Conservation (phyloP, 2,329 filamentous ascomycete species). For the Fusarium sp. region DNA sequence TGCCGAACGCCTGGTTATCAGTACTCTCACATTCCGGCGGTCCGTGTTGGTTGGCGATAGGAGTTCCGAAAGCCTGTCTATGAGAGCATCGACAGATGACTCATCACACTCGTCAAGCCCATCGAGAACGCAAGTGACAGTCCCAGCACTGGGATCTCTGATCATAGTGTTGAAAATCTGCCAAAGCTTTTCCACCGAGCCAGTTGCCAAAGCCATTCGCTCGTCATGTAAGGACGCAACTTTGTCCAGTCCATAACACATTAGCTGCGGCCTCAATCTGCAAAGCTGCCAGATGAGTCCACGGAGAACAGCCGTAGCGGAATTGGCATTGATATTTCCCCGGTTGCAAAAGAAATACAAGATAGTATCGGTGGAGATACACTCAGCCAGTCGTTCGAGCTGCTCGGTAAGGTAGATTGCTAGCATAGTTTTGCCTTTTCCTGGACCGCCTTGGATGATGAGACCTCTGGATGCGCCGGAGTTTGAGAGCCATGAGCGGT, state of each 20-base stretch:
- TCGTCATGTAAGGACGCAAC: not conserved
- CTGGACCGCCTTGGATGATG: slow-evolving; percentile 6
- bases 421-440: slow-evolving; percentile 23
- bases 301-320: slow-evolving; percentile 8
- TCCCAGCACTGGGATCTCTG: not conserved
- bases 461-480: not conserved
- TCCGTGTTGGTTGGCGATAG: not conserved
- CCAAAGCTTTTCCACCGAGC: slow-evolving; percentile 14
- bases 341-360: slow-evolving; percentile 32
- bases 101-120: slow-evolving; percentile 22
- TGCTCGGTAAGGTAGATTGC: slow-evolving; percentile 14
- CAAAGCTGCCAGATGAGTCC: slow-evolving; percentile 27
- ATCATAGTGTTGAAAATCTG: slow-evolving; percentile 20
- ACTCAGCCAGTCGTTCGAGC: not conserved
- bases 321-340: slow-evolving; percentile 15
- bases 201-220: not conserved
- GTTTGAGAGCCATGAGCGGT: slow-evolving; percentile 8
- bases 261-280: not conserved
- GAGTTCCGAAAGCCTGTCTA: not conserved
- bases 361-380: not conserved
- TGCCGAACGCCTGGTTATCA: slow-evolving; percentile 2
- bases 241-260: not conserved
- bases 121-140: slow-evolving; percentile 16
- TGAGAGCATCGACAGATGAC: not conserved
- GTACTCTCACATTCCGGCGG: not conserved